Evolutionary conservation across 176 grass and related monocot species (phyloP).

Genomic region (Otatea glauca): DNA sequence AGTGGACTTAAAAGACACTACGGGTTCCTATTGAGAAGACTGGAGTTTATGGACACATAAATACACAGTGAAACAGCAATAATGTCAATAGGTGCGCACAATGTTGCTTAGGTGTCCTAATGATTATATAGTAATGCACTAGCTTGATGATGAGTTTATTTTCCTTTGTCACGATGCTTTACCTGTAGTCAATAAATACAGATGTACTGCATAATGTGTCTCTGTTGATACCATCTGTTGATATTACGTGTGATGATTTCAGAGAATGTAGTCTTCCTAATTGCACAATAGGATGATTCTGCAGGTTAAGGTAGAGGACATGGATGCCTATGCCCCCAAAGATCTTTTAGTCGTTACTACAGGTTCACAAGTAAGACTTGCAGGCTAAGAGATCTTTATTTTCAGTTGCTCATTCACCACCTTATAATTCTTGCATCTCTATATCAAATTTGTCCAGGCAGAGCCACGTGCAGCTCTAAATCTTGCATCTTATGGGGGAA

Average conservation of each 20-base stretch:
- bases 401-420: constrained; percentile 24
- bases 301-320: constrained; percentile 97
- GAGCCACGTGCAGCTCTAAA: constrained; percentile 95
- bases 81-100: neutral
- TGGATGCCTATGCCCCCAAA: constrained; percentile 92
- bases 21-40: neutral
- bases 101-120: constrained; percentile 10
- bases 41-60: constrained; percentile 12
- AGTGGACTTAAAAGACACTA: constrained; percentile 2
- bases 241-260: constrained; percentile 23
- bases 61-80: constrained; percentile 15
- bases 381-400: constrained; percentile 28
- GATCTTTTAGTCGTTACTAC: constrained; percentile 95
- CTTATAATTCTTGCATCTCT: constrained; percentile 44
- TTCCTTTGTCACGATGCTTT: neutral
- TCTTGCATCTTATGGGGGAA: constrained; percentile 95
- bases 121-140: constrained; percentile 42
- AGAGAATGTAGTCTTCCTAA: constrained; percentile 42
- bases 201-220: neutral
- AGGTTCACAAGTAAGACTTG: constrained; percentile 93
- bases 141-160: constrained; percentile 34
- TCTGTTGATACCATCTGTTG: constrained; percentile 25
- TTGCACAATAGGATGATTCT: constrained; percentile 20
- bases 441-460: constrained; percentile 66
- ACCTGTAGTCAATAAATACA: constrained; percentile 2